Base-by-base conservation (phyloP, 768 basidiomycete genomes). In the Pleurotus pulmonarius region DNA sequence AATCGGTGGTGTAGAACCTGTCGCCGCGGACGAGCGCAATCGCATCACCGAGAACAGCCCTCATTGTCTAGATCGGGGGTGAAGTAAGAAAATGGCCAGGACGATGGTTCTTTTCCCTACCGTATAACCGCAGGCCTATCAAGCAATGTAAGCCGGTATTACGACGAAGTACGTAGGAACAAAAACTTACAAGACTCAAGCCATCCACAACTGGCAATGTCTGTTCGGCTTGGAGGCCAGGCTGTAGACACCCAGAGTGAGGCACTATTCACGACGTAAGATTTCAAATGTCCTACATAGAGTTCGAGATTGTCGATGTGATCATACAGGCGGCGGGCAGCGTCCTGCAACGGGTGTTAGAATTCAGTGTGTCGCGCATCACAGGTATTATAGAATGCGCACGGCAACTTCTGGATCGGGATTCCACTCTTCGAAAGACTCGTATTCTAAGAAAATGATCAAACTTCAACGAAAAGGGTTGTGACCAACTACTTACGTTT, bases 71-170 rank as follows among this genome's bases (percentile, higher is more conserved):
- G 13, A 24, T 6, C 12, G 26, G 3, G 22, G 3, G 11, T 22
- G n/a, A 8, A 7, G 24, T 22, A 3, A 24, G 46, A 7, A 18
- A 13, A 6, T 29, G 29, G 16, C 13, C 46, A 1, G 41, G 5
- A 43, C 15, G 41, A 7, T 47, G 64, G 20, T 15, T 12, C 12
- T n/a, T 18, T 15, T 6, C 56, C 65, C 22, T 47, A 69, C 69
- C 3, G 87, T 87, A 66, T 81, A 87, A 13, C 83, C 83, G 1
- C 83, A 82, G 60, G 83, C 8, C 82, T 66, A 52, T 79, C 83
- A 13, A 6, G 11, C 7, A 2, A 34, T 34, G 29, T 34, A 11
- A 34, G 9, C 9, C 29, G 9, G 29, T 34, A 34, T n/a, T n/a
- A n/a, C n/a, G n/a, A n/a, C n/a, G n/a, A n/a, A n/a, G n/a, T n/a